These are phyloP conservation scores for Aaosphaeria arxii DNA, from an alignment of 2,329 filamentous ascomycete species.

Conservation along the genomic window DNA sequence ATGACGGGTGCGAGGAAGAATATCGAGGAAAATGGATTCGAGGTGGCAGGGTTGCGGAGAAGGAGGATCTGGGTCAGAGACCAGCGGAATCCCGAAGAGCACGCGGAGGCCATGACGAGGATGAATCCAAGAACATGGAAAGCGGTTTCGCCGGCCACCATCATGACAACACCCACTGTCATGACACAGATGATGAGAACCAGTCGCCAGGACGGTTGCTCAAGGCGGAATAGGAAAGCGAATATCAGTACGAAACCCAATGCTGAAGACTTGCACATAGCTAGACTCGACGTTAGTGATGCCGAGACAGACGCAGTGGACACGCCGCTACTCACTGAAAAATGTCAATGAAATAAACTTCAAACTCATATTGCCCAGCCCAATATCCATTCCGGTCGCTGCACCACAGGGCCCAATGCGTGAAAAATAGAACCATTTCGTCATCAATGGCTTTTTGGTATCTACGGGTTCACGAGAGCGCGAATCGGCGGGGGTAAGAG, in stretches of 20 bases:
- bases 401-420: conserved; percentile 88
- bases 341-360: conserved; percentile 97
- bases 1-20: conserved; percentile 98
- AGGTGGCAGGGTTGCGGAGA: conserved; percentile 88
- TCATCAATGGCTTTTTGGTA: conserved; percentile 65
- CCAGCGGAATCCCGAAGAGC: conserved; percentile 97
- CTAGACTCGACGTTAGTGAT: conserved; percentile 22
- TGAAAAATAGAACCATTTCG: conserved; percentile 85
- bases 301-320: background rate
- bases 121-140: conserved; percentile 85
- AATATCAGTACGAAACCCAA: conserved; percentile 94
- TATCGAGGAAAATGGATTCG: conserved; percentile 94
- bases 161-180: conserved; percentile 92
- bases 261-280: conserved; percentile 98
- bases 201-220: conserved; percentile 80
- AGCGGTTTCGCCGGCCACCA: conserved; percentile 92
- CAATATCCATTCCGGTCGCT: conserved; percentile 93
- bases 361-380: conserved; percentile 89
- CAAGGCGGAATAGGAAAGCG: conserved; percentile 89
- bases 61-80: conserved; percentile 96
- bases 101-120: conserved; percentile 88
- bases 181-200: conserved; percentile 86
- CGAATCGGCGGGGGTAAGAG: conserved; percentile 30
- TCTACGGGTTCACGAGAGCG: conserved; percentile 29
- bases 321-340: conserved; percentile 58